Evolutionary conservation across 148 eudicot genomes (phyloP).

Genomic region (Pouteria glomerata): DNA sequence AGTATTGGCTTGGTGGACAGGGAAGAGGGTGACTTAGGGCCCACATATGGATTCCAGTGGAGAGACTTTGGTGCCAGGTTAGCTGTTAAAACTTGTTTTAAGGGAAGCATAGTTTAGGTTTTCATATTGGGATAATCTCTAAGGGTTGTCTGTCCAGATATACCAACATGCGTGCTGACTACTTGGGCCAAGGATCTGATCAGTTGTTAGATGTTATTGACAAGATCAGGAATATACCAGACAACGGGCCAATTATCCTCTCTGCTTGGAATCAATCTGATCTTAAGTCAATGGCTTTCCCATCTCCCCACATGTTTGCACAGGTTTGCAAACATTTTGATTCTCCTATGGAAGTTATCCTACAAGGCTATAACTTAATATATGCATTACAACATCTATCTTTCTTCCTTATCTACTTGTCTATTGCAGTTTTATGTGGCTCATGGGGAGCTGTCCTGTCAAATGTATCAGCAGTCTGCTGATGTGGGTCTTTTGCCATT

Average conservation of each 20-base stretch:
- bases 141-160: conserved; percentile 38
- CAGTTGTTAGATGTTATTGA: conserved; percentile 69
- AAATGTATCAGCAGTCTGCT: conserved; percentile 19
- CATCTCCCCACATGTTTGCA: conserved; percentile 84
- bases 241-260: conserved; percentile 70
- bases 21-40: conserved; percentile 89
- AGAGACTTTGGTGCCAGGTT: conserved; percentile 87
- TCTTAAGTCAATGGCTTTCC: conserved; percentile 70
- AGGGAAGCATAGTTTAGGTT: not conserved
- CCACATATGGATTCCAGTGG: conserved; percentile 86
- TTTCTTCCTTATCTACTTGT: not conserved
- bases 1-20: conserved; percentile 70
- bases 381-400: not conserved
- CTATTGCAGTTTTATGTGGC: conserved; percentile 16
- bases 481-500: conserved; percentile 19
- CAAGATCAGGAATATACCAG: conserved; percentile 73
- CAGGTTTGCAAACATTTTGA: conserved; percentile 35
- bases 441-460: conserved; percentile 21
- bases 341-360: not conserved
- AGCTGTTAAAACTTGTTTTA: not conserved
- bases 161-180: conserved; percentile 75
- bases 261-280: conserved; percentile 94
- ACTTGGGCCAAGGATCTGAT: conserved; percentile 77
- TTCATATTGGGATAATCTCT: not conserved
- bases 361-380: not conserved